Base-by-base conservation (phyloP, 2,329 filamentous ascomycete genomes). In the Monilinia fructicola region DNA sequence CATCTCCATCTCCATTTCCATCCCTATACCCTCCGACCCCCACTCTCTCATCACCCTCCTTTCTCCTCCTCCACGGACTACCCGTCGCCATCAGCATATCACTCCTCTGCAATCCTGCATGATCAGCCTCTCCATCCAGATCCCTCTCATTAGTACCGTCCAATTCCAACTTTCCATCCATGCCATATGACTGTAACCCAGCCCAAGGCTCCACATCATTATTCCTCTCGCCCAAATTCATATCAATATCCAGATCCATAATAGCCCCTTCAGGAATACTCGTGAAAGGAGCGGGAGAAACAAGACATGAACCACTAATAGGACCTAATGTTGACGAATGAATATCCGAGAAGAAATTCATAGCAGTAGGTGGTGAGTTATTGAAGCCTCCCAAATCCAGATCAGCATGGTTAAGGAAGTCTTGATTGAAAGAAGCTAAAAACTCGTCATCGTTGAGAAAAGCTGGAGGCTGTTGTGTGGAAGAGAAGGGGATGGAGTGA, bases 381-480 rank as follows among this genome's bases (percentile, higher is more conserved):
- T 53, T 28, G 2, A 28, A 42, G 38, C 38, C 38, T 4, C 26
- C 59, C 18, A 62, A 16, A 0, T 26, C 46, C 46, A 62, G 53
- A 31, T 62, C 48, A 21, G 31, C 21, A 9, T 21, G 7, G 16
- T 58, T 28, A 7, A 50, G 31, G 21, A 64, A 38, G 18, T 73
- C 71, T 6, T 70, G 38, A 40, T 72, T 69, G 26, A 73, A 70
- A 11, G 67, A 68, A 3, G 71, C 70, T 0, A 74, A 60, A 4
- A 74, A 54, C 2, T 68, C 64, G 35, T 69, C 71, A 26, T 74
- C 70, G n/a, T 54, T 62, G 1, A 65, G 62, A n/a, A 68, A 70
- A 23, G 46, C 62, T 16, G 52, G 64, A 5, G 55, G 50, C 23
- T 65, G 63, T 26, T 28, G 46, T 26, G 40, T 23, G 14, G 60